Percentiles rank a stretch among this genome's conserved stretches.
Evolutionary conservation across 257 asterid genomes (phyloP).

Genomic region (Plantago major): DNA sequence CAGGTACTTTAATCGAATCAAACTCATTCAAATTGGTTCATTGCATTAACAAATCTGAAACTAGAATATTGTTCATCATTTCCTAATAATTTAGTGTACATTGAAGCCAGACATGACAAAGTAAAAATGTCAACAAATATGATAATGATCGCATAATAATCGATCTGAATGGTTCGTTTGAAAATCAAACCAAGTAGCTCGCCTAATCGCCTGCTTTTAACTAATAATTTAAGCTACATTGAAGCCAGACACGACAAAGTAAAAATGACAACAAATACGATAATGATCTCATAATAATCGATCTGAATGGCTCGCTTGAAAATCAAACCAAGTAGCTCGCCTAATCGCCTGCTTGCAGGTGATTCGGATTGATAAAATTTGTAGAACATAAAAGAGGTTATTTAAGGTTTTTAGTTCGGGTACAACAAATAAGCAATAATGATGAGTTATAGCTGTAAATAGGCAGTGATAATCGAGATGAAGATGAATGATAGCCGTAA

Average conservation of each 20-base stretch:
- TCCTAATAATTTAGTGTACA: not conserved
- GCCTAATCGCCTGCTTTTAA: not conserved
- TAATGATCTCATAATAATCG: not conserved
- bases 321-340: not conserved
- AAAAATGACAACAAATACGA: constrained; percentile 27
- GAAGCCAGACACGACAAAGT: not conserved
- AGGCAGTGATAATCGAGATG: no score
- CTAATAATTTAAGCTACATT: not conserved
- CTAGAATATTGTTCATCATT: not conserved
- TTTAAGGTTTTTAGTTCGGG: no score
- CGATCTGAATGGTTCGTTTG: not conserved
- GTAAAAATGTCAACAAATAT: constrained; percentile 25
- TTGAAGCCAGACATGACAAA: not conserved
- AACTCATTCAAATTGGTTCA: not conserved
- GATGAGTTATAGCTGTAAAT: no score
- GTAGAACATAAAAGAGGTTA: no score
- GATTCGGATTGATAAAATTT: no score
- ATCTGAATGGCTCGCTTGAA: not conserved
- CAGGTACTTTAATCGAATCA: not conserved
- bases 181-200: not conserved
- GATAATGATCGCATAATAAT: constrained; percentile 2
- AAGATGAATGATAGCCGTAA: no score
- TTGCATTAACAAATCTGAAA: not conserved
- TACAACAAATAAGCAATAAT: no score
- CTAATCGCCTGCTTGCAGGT: no score